Base-by-base conservation (phyloP, 2,329 filamentous ascomycete genomes). In the Stagonosporopsis vannaccii region DNA sequence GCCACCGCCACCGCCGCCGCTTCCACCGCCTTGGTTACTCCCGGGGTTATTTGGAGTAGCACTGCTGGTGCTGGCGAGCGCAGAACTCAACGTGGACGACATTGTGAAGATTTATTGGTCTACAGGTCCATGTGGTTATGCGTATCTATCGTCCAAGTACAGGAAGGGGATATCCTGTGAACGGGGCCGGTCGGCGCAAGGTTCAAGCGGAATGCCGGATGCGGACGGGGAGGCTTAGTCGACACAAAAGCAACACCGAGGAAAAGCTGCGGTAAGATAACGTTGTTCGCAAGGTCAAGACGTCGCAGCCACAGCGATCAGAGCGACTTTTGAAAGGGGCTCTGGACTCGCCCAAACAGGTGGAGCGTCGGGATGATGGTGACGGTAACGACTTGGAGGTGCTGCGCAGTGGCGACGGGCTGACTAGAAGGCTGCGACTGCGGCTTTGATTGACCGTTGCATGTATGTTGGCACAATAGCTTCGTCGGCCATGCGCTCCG, bases 1-100 rank as follows among this genome's bases (percentile, higher is more conserved):
- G 60, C 74, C 75, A 42, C 72, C 70, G 51, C 30, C 28, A 12
- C 74, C 74, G 22, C 55, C 70, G 51, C 70, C 70, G 25, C 35
- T 17, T 19, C 74, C 74, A 17, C 52, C 53, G 17, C 54, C 44
- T 42, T 30, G 49, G 42, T 46, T 48, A n/a, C 20, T 36, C 19
- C 33, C 28, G 43, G 59, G 57, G 37, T 35, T n/a, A n/a, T n/a
- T 39, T 3, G 43, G 30, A 13, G n/a, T 12, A 8, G 51, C 36
- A 20, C 32, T 52, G 36, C 28, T 35, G 3, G 40, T 26, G 25
- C 47, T 55, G 33, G 42, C 37, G 28, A 30, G 39, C 30, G 43
- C 49, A 58, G 42, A 47, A 65, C 52, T 23, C 63, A 61, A 40
- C 51, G 43, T 22, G 41, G 68, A 50, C 41, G 65, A 61, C 68